Percentiles rank a stretch among this genome's conserved stretches.
phyloP scores from a whole-genome alignment of 441 rosid species.

The Eutrema salsugineum region DNA sequence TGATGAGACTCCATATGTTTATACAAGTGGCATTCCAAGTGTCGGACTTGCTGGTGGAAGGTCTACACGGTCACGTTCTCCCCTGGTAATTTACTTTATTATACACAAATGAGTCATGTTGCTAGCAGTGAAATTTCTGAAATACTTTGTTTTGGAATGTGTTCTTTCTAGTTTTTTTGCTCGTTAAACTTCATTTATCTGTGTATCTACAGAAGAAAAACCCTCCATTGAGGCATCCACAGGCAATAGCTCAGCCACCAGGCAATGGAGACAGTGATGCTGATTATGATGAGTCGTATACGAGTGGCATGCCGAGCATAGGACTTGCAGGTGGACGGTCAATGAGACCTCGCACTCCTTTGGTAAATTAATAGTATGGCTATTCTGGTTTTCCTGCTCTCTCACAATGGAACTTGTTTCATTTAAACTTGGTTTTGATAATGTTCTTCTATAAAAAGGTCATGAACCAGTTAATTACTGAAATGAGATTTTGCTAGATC shows the following conservation, averaged over 20 bases:
- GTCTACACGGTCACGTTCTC: constrained; percentile 37
- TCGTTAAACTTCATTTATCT: neutral
- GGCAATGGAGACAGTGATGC: constrained; percentile 35
- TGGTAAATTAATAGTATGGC: constrained; percentile 34
- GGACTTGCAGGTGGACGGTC: constrained; percentile 50
- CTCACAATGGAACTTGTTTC: neutral
- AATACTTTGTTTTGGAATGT: neutral
- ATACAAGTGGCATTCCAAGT: constrained; percentile 32
- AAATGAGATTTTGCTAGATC: neutral
- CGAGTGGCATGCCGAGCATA: constrained; percentile 34
- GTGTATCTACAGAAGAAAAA: constrained; percentile 30
- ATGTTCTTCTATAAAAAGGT: neutral
- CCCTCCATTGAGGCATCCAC: constrained; percentile 34
- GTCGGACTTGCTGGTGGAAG: constrained; percentile 52
- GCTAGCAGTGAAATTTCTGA: neutral
- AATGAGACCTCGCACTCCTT: constrained; percentile 39
- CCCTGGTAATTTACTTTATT: constrained; percentile 36
- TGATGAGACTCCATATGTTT: constrained; percentile 31
- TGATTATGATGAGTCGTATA: constrained; percentile 26
- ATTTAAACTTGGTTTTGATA: neutral
- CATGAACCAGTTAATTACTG: too few species aligned
- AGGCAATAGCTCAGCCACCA: constrained; percentile 16
- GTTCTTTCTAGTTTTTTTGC: neutral
- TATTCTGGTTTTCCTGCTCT: neutral
- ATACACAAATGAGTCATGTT: neutral